phyloP scores from a whole-genome alignment of 345 rosid genomes.

The Hibiscus mutabilis region DNA sequence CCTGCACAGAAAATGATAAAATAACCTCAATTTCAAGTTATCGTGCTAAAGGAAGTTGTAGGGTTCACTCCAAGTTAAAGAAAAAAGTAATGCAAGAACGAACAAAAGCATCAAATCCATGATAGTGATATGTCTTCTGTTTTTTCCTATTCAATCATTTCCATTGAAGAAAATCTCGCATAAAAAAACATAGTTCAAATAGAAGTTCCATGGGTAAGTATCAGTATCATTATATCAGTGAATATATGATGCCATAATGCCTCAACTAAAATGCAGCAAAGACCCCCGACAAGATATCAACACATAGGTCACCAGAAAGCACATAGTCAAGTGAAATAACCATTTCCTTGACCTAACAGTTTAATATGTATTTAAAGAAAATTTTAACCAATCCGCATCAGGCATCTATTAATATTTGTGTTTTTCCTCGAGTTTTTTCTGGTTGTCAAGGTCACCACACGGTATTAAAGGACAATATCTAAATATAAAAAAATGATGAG shows the following conservation, averaged over 20 bases:
- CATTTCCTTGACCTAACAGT: too few relatives aligned
- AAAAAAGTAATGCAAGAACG: neutral
- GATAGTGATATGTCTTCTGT: neutral
- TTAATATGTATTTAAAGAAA: too few relatives aligned
- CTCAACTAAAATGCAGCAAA: neutral
- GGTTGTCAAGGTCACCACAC: too few relatives aligned
- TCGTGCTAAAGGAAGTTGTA: neutral
- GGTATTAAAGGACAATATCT: too few relatives aligned
- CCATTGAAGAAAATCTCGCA: neutral
- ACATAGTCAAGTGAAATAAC: too few relatives aligned
- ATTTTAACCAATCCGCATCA: too few relatives aligned
- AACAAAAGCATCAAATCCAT: neutral
- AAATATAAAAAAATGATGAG: too few relatives aligned
- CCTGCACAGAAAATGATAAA: slow-evolving; percentile 20
- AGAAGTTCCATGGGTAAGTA: neutral
- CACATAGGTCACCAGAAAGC: too few relatives aligned
- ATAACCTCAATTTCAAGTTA: neutral
- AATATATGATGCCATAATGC: neutral
- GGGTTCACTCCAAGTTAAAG: neutral
- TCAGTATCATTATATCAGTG: neutral
- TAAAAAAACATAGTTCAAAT: neutral
- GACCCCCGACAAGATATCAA: too few relatives aligned
- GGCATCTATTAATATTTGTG: too few relatives aligned
- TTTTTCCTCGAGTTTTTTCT: too few relatives aligned
- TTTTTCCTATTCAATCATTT: neutral